phyloP scores from a whole-genome alignment of 2,329 filamentous ascomycete genomes.

The Parafenestella ontariensis region DNA sequence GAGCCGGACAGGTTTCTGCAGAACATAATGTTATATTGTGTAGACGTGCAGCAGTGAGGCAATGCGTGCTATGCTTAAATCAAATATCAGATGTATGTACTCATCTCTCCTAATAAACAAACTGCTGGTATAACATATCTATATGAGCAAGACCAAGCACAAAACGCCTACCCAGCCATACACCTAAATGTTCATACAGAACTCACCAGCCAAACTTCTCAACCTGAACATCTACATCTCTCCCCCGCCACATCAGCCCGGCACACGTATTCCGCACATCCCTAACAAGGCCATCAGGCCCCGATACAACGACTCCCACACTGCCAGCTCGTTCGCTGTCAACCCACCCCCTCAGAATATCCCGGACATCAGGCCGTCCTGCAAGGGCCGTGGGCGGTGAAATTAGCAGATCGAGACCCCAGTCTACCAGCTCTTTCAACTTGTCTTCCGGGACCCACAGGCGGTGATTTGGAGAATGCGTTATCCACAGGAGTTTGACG shows the following conservation, averaged over 20 bases:
- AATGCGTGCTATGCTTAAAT: too few species aligned
- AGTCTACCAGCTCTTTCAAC: constrained; percentile 57
- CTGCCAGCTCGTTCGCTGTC: constrained; percentile 36
- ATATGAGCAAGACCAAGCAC: too few species aligned
- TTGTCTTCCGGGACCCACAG: constrained; percentile 62
- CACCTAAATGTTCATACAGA: too few species aligned
- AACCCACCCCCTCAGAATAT: constrained; percentile 52
- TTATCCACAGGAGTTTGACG: constrained; percentile 66
- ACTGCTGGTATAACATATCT: too few species aligned
- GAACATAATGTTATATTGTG: too few species aligned
- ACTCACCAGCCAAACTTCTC: constrained; percentile 75
- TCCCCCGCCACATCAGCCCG: constrained; percentile 56
- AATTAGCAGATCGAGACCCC: constrained; percentile 61
- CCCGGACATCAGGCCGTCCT: constrained; percentile 61
- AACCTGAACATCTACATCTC: constrained; percentile 61
- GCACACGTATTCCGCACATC: constrained; percentile 67
- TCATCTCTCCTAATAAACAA: too few species aligned
- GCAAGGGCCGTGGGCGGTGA: constrained; percentile 62
- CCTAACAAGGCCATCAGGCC: constrained; percentile 68
- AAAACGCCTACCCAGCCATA: background rate
- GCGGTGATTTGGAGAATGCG: constrained; percentile 61
- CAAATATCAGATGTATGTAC: too few species aligned
- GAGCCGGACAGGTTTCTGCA: too few species aligned
- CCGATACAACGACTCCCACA: constrained; percentile 65
- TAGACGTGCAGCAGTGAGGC: too few species aligned